Base-by-base conservation (phyloP, 805 yeast genomes). In the Jamesozyma lodderae region DNA sequence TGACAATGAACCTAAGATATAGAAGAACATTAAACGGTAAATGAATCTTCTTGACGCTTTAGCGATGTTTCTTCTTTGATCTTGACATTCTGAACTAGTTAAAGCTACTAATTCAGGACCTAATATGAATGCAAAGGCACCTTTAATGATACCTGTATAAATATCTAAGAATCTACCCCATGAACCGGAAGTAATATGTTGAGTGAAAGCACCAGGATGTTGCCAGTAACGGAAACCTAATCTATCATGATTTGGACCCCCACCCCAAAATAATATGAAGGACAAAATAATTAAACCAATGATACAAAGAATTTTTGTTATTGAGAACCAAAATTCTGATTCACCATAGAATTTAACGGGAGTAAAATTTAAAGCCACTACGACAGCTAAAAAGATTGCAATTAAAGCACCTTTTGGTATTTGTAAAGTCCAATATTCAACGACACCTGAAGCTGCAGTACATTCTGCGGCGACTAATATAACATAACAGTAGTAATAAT, bases 201-300 rank as follows among this genome's bases (percentile, higher is more conserved):
- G 51, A 38, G 70, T 64, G 46, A 79, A 80, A 0, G 78, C 72
- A 47, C 80, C 79, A 5, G 80, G 79, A 40, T 63, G 42, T 36
- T 67, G 57, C 86, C 86, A 79, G 60, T 68, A 79, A 45, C 79
- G 75, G 69, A 79, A 79, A 6, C 86, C 86, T 24, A 73, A 59
- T 42, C 79, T 68, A 37, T 73, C 77, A 36, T 69, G 68, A 15
- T 46, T 41, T 34, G 62, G 62, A 44, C 69, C 71, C 21, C 75
- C 76, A 18, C 77, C 75, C 45, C 70, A 70, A 63, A 69, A 69
- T 31, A 70, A 54, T 30, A 71, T 53, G 42, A 71, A 63, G 3
- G 70, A 67, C 38, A 69, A 59, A 23, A 70, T 51, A 22, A 71
- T 59, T 34, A 71, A 57, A 1, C 75, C 75, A 4, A 65, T 42